These are phyloP conservation scores for Rehmannia glutinosa DNA, from an alignment of 257 asterid genomes.

Conservation along the genomic window DNA sequence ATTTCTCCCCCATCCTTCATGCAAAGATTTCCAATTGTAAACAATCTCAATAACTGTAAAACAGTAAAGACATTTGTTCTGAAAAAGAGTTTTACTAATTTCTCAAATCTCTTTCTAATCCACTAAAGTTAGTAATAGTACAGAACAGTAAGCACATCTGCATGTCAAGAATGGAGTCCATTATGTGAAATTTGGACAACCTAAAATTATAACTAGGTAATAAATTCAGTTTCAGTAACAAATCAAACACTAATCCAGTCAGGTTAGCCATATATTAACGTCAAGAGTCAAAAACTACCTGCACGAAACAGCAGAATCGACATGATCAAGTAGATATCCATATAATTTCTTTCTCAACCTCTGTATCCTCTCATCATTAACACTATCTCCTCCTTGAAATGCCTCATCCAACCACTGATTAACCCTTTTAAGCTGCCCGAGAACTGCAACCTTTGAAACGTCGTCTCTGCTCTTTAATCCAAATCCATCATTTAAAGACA, in stretches of 20 bases:
- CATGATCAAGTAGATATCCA: slow-evolving; percentile 59
- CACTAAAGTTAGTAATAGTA: too few species aligned
- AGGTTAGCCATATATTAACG: neutral
- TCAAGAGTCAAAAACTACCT: slow-evolving; percentile 36
- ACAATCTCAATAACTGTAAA: too few species aligned
- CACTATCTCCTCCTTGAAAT: slow-evolving; percentile 23
- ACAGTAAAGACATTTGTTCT: too few species aligned
- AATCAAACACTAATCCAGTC: neutral
- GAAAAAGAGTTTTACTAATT: too few species aligned
- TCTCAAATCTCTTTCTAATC: too few species aligned
- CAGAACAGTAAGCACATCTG: neutral
- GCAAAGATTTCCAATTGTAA: too few species aligned
- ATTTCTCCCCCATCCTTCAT: too few species aligned
- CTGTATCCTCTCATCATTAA: slow-evolving; percentile 55
- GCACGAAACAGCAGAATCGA: slow-evolving; percentile 50
- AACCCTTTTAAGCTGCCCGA: slow-evolving; percentile 79
- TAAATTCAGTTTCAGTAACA: slow-evolving; percentile 4
- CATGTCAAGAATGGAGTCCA: neutral
- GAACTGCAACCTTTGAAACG: slow-evolving; percentile 39
- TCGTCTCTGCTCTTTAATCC: slow-evolving; percentile 32
- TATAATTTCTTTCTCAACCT: slow-evolving; percentile 59
- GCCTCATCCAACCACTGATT: slow-evolving; percentile 75
- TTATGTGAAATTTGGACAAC: neutral
- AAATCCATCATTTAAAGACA: slow-evolving; percentile 37
- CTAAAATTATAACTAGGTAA: neutral